Conservation (phyloP, 1,139 yeast species). For the Pneumocystis sp. region DNA sequence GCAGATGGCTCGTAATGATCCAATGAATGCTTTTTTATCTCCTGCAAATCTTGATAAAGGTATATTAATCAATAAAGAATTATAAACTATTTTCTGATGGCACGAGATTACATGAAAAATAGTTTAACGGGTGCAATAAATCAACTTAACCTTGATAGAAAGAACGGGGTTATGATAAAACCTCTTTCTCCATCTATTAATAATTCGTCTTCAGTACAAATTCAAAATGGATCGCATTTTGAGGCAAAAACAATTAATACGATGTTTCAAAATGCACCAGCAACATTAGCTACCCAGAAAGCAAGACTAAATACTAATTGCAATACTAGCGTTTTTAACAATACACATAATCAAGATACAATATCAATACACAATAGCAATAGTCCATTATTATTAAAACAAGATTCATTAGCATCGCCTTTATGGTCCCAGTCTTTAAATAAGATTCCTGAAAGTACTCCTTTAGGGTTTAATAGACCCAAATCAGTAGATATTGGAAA, state of each 20-base stretch:
- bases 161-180: background rate
- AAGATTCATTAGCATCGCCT: background rate
- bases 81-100: background rate
- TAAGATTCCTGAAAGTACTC: background rate
- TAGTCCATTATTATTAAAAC: conserved; percentile 5
- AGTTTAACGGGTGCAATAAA: conserved; percentile 1
- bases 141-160: background rate
- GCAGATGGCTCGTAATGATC: conserved; percentile 22
- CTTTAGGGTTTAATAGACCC: conserved; percentile 4
- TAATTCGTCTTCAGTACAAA: background rate
- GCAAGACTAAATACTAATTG: conserved; percentile 3
- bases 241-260: conserved; percentile 6
- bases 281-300: conserved; percentile 10
- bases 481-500: conserved; percentile 2
- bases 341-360: background rate
- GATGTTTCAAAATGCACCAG: conserved; percentile 12
- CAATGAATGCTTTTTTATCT: conserved; percentile 19
- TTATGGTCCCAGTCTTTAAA: background rate
- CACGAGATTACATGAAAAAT: conserved; percentile 5
- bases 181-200: conserved; percentile 4
- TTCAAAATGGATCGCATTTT: background rate
- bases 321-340: background rate
- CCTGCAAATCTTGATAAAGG: conserved; percentile 18
- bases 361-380: background rate
- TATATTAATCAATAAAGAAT: background rate